These are phyloP conservation scores for Globisporangium emineosum DNA, from an alignment of 352 stramenopile genomes.

Conservation along the genomic window DNA sequence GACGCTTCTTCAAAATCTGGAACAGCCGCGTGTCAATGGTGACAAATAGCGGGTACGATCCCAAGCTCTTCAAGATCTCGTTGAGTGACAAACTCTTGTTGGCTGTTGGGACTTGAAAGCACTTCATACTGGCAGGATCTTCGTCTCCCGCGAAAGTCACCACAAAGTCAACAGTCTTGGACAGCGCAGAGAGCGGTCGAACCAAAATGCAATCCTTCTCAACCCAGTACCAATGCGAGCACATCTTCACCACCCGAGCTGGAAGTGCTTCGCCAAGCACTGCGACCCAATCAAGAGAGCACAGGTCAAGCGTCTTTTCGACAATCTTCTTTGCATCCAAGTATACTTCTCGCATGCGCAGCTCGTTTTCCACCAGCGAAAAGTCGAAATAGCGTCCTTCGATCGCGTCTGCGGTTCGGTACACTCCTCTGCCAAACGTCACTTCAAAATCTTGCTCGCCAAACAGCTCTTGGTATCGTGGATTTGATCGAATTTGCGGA, in stretches of 20 bases:
- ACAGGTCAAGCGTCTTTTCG: conserved; percentile 29
- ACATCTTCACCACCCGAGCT: conserved; percentile 24
- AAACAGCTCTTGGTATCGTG: conserved; percentile 38
- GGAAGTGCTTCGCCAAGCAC: conserved; percentile 19
- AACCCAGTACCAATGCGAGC: conserved; percentile 52
- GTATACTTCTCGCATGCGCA: conserved; percentile 32
- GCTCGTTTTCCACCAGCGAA: conserved; percentile 15
- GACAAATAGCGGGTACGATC: background rate
- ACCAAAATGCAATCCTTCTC: conserved; percentile 37
- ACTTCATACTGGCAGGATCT: conserved; percentile 10
- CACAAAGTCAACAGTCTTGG: background rate
- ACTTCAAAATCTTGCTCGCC: conserved; percentile 48
- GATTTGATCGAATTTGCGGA: conserved; percentile 23
- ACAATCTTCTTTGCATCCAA: background rate
- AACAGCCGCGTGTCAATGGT: background rate
- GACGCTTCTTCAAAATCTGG: conserved; percentile 27
- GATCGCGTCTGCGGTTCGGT: conserved; percentile 23
- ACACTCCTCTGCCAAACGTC: conserved; percentile 22
- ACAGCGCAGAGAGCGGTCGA: conserved; percentile 23
- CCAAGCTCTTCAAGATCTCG: background rate
- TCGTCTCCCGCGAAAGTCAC: background rate
- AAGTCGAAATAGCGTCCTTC: conserved; percentile 39
- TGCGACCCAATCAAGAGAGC: conserved; percentile 2
- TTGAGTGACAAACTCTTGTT: conserved; percentile 22
- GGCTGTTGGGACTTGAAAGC: conserved; percentile 31